Conservation (phyloP, 78 protist genomes). For the Dictyostelium discoideum region DNA sequence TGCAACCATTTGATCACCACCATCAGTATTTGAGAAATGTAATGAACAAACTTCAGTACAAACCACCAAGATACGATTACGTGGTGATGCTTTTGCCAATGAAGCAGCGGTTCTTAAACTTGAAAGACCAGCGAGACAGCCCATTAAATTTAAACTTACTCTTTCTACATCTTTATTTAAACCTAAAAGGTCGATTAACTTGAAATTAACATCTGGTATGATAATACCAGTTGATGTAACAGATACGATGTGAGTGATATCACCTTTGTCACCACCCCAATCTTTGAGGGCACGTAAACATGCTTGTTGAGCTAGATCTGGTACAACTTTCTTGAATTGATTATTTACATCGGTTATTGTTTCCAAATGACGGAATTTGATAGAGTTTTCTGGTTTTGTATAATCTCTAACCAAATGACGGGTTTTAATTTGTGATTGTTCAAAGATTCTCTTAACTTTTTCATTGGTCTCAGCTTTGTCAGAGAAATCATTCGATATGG, state of each 20-base stretch:
- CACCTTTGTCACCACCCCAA: constrained; percentile 55
- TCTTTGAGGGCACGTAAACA: constrained; percentile 47
- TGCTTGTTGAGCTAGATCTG: constrained; percentile 1
- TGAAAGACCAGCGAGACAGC: constrained; percentile 70
- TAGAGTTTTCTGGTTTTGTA: constrained; percentile 24
- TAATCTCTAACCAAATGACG: constrained; percentile 38
- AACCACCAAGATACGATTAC: constrained; percentile 42
- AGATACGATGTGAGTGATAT: constrained; percentile 51
- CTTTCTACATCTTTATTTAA: constrained; percentile 41
- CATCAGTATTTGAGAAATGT: constrained; percentile 32
- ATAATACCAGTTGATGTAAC: constrained; percentile 54
- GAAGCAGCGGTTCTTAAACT: constrained; percentile 16
- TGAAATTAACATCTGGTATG: constrained; percentile 60
- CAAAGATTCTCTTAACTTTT: constrained; percentile 40
- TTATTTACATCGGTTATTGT: constrained; percentile 35
- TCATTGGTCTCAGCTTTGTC: constrained; percentile 11
- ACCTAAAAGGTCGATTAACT: constrained; percentile 22
- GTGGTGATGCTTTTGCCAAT: constrained; percentile 1
- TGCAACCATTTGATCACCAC: constrained; percentile 53
- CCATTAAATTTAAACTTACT: constrained; percentile 45
- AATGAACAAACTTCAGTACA: constrained; percentile 71
- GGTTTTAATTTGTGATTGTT: constrained; percentile 51
- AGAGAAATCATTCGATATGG: constrained; percentile 50
- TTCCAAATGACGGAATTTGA: constrained; percentile 16
- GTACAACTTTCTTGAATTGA: not conserved